A percentile compares a stretch with the other conserved stretches of the same genome.
These are phyloP conservation scores for Excoecaria agallocha DNA, from an alignment of 345 rosid species.

Conservation along the genomic window DNA sequence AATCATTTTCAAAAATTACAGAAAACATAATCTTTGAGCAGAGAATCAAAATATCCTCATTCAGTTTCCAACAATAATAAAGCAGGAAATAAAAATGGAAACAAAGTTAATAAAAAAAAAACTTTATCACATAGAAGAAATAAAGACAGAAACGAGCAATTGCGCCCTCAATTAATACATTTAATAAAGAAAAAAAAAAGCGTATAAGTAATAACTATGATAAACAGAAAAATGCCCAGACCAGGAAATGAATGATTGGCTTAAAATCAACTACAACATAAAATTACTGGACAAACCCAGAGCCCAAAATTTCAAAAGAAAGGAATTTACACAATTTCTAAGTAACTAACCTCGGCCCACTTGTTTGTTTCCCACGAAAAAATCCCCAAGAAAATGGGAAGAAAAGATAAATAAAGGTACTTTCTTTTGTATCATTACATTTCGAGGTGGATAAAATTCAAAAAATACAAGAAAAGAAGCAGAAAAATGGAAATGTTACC, in stretches of 20 bases:
- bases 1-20: background rate
- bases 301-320: background rate
- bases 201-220: background rate
- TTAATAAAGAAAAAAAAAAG: background rate
- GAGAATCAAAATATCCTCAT: background rate
- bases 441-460: background rate
- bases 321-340: too few species aligned
- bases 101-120: background rate
- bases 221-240: background rate
- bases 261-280: background rate
- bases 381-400: background rate
- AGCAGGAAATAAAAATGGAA: background rate
- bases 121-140: background rate
- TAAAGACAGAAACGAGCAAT: background rate
- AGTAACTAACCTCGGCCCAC: background rate
- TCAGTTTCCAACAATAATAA: background rate
- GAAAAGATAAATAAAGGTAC: background rate
- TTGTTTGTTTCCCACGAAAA: conserved; percentile 2
- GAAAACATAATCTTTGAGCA: background rate
- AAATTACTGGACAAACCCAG: conserved; percentile 1
- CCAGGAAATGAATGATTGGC: background rate
- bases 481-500: background rate
- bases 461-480: background rate
- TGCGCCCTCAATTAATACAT: background rate
- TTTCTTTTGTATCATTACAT: background rate